phyloP scores from a whole-genome alignment of 441 rosid species.

The Populus tomentosa region DNA sequence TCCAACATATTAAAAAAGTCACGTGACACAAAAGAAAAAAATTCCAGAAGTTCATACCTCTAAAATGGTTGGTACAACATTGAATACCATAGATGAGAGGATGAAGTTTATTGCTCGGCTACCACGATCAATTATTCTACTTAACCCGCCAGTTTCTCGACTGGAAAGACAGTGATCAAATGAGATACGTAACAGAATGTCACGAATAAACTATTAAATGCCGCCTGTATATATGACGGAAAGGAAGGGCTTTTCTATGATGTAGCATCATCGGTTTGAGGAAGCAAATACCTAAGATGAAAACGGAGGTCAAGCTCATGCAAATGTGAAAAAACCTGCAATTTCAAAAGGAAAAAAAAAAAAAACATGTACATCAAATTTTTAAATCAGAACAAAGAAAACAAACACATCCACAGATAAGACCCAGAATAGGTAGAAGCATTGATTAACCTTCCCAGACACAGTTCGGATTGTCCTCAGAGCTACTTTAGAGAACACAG shows the following conservation, averaged over 20 bases:
- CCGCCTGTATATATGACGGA: background rate
- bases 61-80: constrained; percentile 75
- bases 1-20: constrained; percentile 3
- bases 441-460: constrained; percentile 61
- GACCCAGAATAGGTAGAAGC: background rate
- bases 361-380: background rate
- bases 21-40: constrained; percentile 17
- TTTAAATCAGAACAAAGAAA: background rate
- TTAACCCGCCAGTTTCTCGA: constrained; percentile 89
- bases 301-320: constrained; percentile 82
- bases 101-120: constrained; percentile 88
- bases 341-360: constrained; percentile 6
- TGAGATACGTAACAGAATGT: constrained; percentile 13
- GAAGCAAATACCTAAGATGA: constrained; percentile 64
- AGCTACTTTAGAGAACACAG: constrained; percentile 89
- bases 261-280: background rate
- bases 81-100: constrained; percentile 86
- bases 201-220: constrained; percentile 9
- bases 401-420: background rate
- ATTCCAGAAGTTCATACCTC: constrained; percentile 51
- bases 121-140: constrained; percentile 86
- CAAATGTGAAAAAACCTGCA: constrained; percentile 83
- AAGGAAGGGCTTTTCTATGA: background rate
- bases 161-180: constrained; percentile 40
- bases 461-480: constrained; percentile 75